phyloP scores from a whole-genome alignment of 1,284 basidiomycete species.

The Cutaneotrichosporon cutaneum region DNA sequence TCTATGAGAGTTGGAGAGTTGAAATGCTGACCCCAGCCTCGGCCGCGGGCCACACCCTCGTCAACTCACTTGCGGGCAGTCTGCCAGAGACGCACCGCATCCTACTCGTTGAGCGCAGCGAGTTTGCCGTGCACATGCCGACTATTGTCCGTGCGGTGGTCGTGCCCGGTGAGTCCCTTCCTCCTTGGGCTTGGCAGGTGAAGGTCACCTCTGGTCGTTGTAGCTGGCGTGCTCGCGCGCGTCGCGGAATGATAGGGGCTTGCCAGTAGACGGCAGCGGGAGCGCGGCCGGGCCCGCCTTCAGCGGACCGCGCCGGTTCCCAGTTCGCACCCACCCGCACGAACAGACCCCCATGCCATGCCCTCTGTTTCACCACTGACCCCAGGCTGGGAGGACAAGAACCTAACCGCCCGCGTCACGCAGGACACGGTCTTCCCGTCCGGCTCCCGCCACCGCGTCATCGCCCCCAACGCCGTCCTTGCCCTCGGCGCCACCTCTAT shows the following conservation, averaged over 20 bases:
- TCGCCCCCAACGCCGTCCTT: conserved; percentile 47
- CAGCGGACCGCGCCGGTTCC: not conserved
- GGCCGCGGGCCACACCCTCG: conserved; percentile 40
- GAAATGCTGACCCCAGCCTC: conserved; percentile 42
- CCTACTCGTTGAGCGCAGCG: conserved; percentile 53
- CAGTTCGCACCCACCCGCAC: not conserved
- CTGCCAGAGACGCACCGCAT: conserved; percentile 52
- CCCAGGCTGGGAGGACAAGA: conserved; percentile 51
- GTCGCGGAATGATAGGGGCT: no score
- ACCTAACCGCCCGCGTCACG: conserved; percentile 35
- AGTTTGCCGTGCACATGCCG: conserved; percentile 49
- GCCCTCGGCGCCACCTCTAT: conserved; percentile 44
- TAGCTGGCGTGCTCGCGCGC: no score
- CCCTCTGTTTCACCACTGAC: conserved; percentile 4
- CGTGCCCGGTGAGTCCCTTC: conserved; percentile 43
- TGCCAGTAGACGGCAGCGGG: no score
- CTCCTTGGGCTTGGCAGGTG: no score
- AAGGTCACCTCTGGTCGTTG: no score
- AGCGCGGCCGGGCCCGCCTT: no score
- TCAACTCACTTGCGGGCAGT: conserved; percentile 39
- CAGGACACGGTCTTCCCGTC: conserved; percentile 44
- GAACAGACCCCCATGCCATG: not conserved
- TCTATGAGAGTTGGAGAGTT: no score
- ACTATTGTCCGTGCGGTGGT: conserved; percentile 51
- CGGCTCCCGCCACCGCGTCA: conserved; percentile 37